Base-by-base conservation (phyloP, 805 yeast genomes). In the Lipomyces spencermartinsiae region DNA sequence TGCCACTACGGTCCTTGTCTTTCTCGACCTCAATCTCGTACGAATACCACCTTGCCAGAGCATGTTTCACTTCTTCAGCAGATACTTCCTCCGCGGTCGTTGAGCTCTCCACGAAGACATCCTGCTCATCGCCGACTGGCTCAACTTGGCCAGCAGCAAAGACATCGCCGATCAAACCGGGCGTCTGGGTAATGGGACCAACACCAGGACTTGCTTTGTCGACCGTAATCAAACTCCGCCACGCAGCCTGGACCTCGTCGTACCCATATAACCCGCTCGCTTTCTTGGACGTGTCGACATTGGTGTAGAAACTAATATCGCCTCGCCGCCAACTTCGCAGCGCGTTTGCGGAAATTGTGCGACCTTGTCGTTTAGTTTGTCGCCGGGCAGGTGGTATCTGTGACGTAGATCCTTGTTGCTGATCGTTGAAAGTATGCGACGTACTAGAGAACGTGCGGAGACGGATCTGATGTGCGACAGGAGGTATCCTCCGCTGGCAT, bases 101-200 rank as follows among this genome's bases (percentile, higher is more conserved):
- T 14, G 49, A 12, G 49, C 12, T 43, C 22, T 43, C 22, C 22
- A 43, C 16, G n/a, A 43, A 43, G 22, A 43, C 49, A 43, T 43
- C n/a, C 22, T 43, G 49, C 49, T 43, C 49, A n/a, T 43, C 49
- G n/a, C 49, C 49, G 49, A 43, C 22, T 37, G 43, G 14, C 43
- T 12, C 43, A 37, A 37, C 16, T 37, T 37, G 43, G 2, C 43
- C 43, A 4, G 22, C 49, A 16, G n/a, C 19, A 9, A n/a, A 9
- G 4, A 16, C 8, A 7, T 16, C 49, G 49, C n/a, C 22, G 8
- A 43, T 43, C 9, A 43, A 43, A 16, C 22, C 16, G 22, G 49
- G 49, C 22, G 49, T 43, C 49, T 43, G 49, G n/a, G 49, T 43
- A 43, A 43, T n/a, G 22, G 49, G 49, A 43, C 16, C 22, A 16